These are phyloP conservation scores for Geotrichum fermentans DNA, from an alignment of 1,139 yeast species.

Conservation along the genomic window DNA sequence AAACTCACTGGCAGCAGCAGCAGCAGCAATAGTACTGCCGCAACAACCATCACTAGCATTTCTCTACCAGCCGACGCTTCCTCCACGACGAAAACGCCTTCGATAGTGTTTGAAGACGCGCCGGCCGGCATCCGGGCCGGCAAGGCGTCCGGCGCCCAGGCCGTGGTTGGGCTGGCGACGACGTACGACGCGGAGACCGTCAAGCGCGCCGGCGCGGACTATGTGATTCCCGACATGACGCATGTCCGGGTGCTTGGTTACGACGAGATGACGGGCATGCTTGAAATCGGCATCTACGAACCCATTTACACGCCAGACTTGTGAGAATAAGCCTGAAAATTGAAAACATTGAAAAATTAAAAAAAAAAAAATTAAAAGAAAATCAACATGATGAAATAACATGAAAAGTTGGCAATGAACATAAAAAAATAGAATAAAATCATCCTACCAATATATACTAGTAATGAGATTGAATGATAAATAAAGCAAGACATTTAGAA, in stretches of 20 bases:
- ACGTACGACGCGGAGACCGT: constrained; percentile 67
- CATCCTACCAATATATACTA: too few species aligned
- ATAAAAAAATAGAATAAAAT: too few species aligned
- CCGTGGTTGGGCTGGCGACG: constrained; percentile 77
- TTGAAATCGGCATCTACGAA: constrained; percentile 6
- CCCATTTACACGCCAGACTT: constrained; percentile 12
- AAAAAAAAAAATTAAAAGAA: neutral
- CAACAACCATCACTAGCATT: neutral
- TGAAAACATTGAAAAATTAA: too few species aligned
- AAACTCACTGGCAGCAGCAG: neutral
- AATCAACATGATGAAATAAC: neutral
- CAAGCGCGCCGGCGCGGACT: constrained; percentile 71
- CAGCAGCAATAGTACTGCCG: neutral
- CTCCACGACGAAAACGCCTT: constrained; percentile 36
- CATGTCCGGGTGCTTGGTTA: constrained; percentile 1
- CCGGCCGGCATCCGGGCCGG: constrained; percentile 87
- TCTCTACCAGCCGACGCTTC: neutral
- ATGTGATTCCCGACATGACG: constrained; percentile 58
- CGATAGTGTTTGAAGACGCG: constrained; percentile 78
- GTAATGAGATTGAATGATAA: too few species aligned
- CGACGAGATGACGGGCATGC: constrained; percentile 4
- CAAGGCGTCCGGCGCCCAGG: constrained; percentile 69
- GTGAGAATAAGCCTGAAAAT: neutral
- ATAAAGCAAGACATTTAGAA: too few species aligned
- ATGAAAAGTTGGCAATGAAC: too few species aligned